Evolutionary conservation across 1,284 basidiomycete species (phyloP), one percentile per base, ranked within the genome.

Genomic region (Chondrostereum purpureum): DNA sequence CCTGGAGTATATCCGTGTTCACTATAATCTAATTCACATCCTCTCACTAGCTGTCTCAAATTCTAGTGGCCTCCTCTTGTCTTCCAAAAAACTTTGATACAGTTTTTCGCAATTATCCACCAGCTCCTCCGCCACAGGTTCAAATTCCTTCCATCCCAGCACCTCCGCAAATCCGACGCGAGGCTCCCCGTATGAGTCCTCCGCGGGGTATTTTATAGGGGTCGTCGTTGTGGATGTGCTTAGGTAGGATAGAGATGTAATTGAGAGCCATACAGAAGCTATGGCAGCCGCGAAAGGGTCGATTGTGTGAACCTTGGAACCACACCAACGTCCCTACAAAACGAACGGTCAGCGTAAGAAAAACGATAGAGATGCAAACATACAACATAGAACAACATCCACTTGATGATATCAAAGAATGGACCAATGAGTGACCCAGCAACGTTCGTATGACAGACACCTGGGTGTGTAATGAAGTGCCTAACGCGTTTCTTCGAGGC

Each of bases 391-490:
- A 92, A 88, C 2, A 72, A 42, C 10, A 77, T 41, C 6, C 77
- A 59, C 69, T 88, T 87, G 23, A 78, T 51, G 1, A 70, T 50
- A 47, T 77, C 68, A 37, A 76, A 58, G 35, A 84, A 45, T 11
- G 69, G 63, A 8, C 70, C 73, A 37, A 78, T 65, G 40, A 83
- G 61, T 0, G 66, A 68, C 17, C 58, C 61, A 38, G 73, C 66
- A 50, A 92, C 80, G 47, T 80, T 81, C 2, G 88, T 91, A 35
- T 72, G 68, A 17, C 77, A 83, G 22, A 89, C 72, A 1, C 88
- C 90, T 0, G 92, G 92, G 49, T 90, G 80, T 6, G 77, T 74
- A 37, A 80, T 62, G 45, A 90, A 66, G 56, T 91, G 85, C 43
- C 83, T 74, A 47, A 73, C 62, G 8, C 52, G 59, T 40, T 61